A percentile compares a stretch with the other conserved stretches of the same genome.
These are phyloP conservation scores for Grigorovia transvaalensis DNA, from an alignment of 805 yeast genomes.

Conservation along the genomic window DNA sequence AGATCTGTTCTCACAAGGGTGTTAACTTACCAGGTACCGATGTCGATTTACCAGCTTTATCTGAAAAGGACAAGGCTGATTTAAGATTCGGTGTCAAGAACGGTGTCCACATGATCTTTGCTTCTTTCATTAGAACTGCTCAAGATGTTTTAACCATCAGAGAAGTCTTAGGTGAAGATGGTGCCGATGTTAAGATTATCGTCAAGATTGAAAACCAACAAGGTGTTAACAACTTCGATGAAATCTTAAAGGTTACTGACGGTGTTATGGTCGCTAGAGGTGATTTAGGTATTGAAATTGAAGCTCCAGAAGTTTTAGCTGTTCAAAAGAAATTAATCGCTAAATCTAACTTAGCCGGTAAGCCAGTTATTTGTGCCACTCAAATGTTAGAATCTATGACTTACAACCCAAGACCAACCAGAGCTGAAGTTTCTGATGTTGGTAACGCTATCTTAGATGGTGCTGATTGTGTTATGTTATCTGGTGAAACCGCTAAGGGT, in stretches of 20 bases:
- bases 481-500: slow-evolving; percentile 99
- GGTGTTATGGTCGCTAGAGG: slow-evolving; percentile 99
- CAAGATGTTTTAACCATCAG: slow-evolving; percentile 85
- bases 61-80: slow-evolving; percentile 93
- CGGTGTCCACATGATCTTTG: slow-evolving; percentile 96
- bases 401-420: slow-evolving; percentile 98
- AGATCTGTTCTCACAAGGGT: slow-evolving; percentile 95
- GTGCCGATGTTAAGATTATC: slow-evolving; percentile 91
- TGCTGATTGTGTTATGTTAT: slow-evolving; percentile 99
- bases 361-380: slow-evolving; percentile 99
- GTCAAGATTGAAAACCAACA: slow-evolving; percentile 98
- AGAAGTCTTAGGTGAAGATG: slow-evolving; percentile 92
- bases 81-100: slow-evolving; percentile 93
- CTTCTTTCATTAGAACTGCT: slow-evolving; percentile 95
- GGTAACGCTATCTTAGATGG: slow-evolving; percentile 99
- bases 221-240: slow-evolving; percentile 99
- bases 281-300: slow-evolving; percentile 98
- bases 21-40: slow-evolving; percentile 98
- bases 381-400: slow-evolving; percentile 99
- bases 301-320: slow-evolving; percentile 96
- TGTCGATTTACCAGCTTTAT: slow-evolving; percentile 95
- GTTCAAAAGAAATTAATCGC: slow-evolving; percentile 99
- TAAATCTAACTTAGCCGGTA: slow-evolving; percentile 97
- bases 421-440: slow-evolving; percentile 98
- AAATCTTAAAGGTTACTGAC: slow-evolving; percentile 85